Conservation (phyloP, 257 asterid species). For the Mentha longifolia region DNA sequence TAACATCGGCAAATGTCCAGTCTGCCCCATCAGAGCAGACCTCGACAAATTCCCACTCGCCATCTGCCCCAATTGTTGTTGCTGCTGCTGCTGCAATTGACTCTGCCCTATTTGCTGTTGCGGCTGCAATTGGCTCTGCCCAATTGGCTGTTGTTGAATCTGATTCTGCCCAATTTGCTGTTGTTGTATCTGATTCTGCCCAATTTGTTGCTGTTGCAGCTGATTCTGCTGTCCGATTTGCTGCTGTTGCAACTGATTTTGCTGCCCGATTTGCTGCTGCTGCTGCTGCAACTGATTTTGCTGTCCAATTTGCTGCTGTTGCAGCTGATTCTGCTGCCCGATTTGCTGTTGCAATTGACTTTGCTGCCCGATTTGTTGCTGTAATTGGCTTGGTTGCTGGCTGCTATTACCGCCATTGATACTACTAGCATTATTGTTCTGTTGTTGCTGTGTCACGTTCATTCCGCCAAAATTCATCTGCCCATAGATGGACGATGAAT, state of each 20-base stretch:
- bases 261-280: slow-evolving; percentile 48
- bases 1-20: slow-evolving; percentile 76
- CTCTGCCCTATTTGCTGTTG: slow-evolving; percentile 53
- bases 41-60: slow-evolving; percentile 62
- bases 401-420: slow-evolving; percentile 30
- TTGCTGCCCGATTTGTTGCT: slow-evolving; percentile 49
- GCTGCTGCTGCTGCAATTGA: slow-evolving; percentile 41
- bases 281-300: slow-evolving; percentile 42
- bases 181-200: not conserved
- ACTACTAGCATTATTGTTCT: slow-evolving; percentile 26
- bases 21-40: slow-evolving; percentile 77
- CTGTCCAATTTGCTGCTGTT: slow-evolving; percentile 29
- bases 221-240: slow-evolving; percentile 43
- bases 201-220: slow-evolving; percentile 27
- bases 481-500: slow-evolving; percentile 52
- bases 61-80: slow-evolving; percentile 62
- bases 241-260: slow-evolving; percentile 35
- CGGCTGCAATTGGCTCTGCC: slow-evolving; percentile 44
- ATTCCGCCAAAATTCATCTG: slow-evolving; percentile 75
- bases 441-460: slow-evolving; percentile 47
- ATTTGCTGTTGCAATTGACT: slow-evolving; percentile 14
- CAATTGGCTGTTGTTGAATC: slow-evolving; percentile 9
- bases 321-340: slow-evolving; percentile 7
- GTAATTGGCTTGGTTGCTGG: slow-evolving; percentile 44
- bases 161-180: slow-evolving; percentile 4